Conservation (phyloP, 495 filamentous ascomycete genomes). For the Tuber melanosporum region DNA sequence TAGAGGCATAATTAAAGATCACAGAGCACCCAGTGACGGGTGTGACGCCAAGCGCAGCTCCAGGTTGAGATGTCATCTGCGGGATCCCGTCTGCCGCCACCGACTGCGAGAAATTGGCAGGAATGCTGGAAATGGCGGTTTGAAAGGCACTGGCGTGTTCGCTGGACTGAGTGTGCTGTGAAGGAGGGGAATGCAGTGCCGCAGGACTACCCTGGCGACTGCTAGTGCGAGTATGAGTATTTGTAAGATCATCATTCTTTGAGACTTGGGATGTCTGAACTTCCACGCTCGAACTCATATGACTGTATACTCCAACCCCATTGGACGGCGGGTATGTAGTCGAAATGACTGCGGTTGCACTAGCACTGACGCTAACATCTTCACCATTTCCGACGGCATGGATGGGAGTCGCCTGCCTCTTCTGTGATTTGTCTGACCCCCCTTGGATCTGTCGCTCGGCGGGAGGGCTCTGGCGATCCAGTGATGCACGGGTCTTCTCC, state of each 20-base stretch:
- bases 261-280: not conserved
- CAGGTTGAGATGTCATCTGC: conserved; percentile 31
- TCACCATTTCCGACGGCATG: not conserved
- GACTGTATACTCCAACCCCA: not conserved
- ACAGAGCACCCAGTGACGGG: conserved; percentile 10
- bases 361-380: not conserved
- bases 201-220: not conserved
- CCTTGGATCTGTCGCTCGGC: not conserved
- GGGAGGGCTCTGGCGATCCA: conserved; percentile 16
- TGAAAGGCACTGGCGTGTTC: conserved; percentile 26
- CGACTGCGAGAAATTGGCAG: conserved; percentile 6
- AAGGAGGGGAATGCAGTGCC: not conserved
- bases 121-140: conserved; percentile 26
- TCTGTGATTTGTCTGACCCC: not conserved
- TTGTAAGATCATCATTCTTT: not conserved
- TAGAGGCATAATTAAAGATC: conserved; percentile 35
- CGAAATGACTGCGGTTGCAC: not conserved
- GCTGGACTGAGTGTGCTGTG: conserved; percentile 19
- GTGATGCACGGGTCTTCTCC: conserved; percentile 11
- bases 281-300: not conserved
- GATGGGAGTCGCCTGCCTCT: not conserved
- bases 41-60: conserved; percentile 28
- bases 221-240: not conserved
- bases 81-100: conserved; percentile 20
- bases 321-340: not conserved